Conservation (phyloP, 306 rosid genomes). For the Myrica gale region DNA sequence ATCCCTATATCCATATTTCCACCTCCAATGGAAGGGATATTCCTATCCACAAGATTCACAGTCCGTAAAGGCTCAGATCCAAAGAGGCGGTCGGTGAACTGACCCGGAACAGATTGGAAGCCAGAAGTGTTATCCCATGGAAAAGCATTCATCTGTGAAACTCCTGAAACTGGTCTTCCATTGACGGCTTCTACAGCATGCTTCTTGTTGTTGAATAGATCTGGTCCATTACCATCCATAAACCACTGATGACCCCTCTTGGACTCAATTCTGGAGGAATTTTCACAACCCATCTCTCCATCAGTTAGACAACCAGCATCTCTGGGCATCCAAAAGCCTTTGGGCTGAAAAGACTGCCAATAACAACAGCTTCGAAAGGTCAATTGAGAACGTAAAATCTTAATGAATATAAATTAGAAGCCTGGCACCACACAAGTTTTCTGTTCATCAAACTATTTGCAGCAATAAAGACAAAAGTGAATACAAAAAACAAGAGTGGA, state of each 20-base stretch:
- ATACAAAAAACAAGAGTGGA: constrained; percentile 3
- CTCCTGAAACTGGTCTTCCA: constrained; percentile 60
- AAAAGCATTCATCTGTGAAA: constrained; percentile 51
- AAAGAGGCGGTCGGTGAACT: constrained; percentile 64
- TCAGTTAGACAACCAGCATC: constrained; percentile 75
- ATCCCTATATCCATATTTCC: constrained; percentile 61
- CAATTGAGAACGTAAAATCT: constrained; percentile 12
- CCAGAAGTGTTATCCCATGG: constrained; percentile 74
- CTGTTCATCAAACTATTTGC: constrained; percentile 2
- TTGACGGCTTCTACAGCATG: constrained; percentile 67
- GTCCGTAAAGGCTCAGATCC: constrained; percentile 61
- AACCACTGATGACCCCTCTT: constrained; percentile 87
- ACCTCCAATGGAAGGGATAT: constrained; percentile 49
- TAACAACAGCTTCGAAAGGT: constrained; percentile 25
- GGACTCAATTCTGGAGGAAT: constrained; percentile 66
- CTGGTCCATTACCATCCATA: constrained; percentile 62
- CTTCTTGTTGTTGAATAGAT: constrained; percentile 61
- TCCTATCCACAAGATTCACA: constrained; percentile 66
- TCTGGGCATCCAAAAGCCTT: constrained; percentile 70
- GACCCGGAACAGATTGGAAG: constrained; percentile 75
- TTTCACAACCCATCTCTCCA: constrained; percentile 76
- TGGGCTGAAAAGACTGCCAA: constrained; percentile 79
- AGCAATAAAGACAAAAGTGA: constrained; percentile 7
- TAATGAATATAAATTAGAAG: constrained; percentile 13
- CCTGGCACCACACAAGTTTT: not conserved